Percentiles rank a stretch among this genome's conserved stretches.
Conservation (phyloP, 768 basidiomycete genomes). For the Sporobolomyces phaffii region DNA sequence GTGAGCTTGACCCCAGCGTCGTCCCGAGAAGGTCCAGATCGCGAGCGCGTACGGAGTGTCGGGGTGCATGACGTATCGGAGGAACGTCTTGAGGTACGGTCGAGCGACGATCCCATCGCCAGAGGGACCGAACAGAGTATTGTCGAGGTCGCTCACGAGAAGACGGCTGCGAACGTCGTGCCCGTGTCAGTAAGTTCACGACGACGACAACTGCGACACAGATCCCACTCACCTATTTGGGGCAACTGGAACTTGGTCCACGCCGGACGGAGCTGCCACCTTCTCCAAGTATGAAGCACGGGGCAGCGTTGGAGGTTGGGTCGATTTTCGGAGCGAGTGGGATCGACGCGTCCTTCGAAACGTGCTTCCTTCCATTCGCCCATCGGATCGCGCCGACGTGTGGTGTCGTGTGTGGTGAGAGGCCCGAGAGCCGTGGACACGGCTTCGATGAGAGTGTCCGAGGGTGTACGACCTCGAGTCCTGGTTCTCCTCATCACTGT, state of each 20-base stretch:
- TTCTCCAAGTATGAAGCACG: neutral
- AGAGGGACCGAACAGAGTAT: constrained; percentile 25
- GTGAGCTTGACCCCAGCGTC: constrained; percentile 15
- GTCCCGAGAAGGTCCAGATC: constrained; percentile 12
- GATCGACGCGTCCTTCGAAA: no score
- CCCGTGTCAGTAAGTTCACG: no score
- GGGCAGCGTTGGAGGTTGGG: no score
- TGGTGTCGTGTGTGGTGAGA: no score
- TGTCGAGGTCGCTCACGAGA: constrained; percentile 30
- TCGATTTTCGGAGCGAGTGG: no score
- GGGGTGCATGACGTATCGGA: constrained; percentile 25
- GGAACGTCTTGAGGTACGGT: constrained; percentile 31
- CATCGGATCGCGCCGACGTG: no score
- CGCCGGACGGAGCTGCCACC: neutral
- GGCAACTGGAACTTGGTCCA: neutral
- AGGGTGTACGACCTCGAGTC: neutral
- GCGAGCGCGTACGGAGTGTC: constrained; percentile 16
- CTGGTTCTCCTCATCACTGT: no score
- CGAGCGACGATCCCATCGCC: constrained; percentile 20
- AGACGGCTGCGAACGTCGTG: constrained; percentile 9
- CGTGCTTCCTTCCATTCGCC: no score
- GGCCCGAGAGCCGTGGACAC: no score
- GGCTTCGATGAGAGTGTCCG: neutral
- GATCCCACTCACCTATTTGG: constrained; percentile 9
- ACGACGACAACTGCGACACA: neutral